Percentiles rank a stretch among this genome's conserved stretches.
These are phyloP conservation scores for Fusarium guadeloupense DNA, from an alignment of 2,329 filamentous ascomycete genomes.

Conservation along the genomic window DNA sequence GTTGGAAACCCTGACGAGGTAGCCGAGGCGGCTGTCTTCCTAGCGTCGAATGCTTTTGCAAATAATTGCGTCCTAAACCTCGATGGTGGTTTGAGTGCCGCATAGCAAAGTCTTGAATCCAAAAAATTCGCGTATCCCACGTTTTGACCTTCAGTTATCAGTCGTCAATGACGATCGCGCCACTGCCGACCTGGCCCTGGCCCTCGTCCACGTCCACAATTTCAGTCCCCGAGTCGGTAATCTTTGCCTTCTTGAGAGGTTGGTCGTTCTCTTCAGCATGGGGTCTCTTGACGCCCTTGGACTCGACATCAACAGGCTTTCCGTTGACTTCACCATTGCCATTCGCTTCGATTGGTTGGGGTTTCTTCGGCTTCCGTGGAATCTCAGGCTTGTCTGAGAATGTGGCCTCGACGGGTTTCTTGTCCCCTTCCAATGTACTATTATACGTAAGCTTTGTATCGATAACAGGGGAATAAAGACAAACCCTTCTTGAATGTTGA, in stretches of 20 bases:
- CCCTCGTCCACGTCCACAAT: slow-evolving; percentile 61
- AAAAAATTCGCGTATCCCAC: slow-evolving; percentile 15
- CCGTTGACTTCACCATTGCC: slow-evolving; percentile 53
- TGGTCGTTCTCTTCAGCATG: slow-evolving; percentile 55
- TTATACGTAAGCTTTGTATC: slow-evolving; percentile 41
- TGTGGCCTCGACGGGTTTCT: slow-evolving; percentile 64
- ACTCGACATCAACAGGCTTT: slow-evolving; percentile 47
- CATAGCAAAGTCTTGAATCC: slow-evolving; percentile 49
- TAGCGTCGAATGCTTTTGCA: slow-evolving; percentile 80
- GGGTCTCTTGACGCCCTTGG: slow-evolving; percentile 58
- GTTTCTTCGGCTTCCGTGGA: slow-evolving; percentile 62
- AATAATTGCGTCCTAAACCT: slow-evolving; percentile 89
- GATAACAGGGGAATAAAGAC: slow-evolving; percentile 38
- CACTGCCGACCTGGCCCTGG: slow-evolving; percentile 50
- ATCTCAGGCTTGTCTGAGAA: slow-evolving; percentile 58
- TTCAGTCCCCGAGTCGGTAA: slow-evolving; percentile 48
- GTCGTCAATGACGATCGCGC: slow-evolving; percentile 73
- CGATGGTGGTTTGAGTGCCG: slow-evolving; percentile 82
- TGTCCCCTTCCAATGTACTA: slow-evolving; percentile 55
- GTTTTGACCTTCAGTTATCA: slow-evolving; percentile 45
- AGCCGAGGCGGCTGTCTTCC: slow-evolving; percentile 82
- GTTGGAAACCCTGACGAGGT: slow-evolving; percentile 77
- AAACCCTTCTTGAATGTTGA: slow-evolving; percentile 73
- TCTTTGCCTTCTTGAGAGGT: slow-evolving; percentile 61
- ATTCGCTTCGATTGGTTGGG: slow-evolving; percentile 50